A percentile compares a stretch with the other conserved stretches of the same genome.
phyloP scores from a whole-genome alignment of 179 eudicot genomes.

The Beta corolliflora region DNA sequence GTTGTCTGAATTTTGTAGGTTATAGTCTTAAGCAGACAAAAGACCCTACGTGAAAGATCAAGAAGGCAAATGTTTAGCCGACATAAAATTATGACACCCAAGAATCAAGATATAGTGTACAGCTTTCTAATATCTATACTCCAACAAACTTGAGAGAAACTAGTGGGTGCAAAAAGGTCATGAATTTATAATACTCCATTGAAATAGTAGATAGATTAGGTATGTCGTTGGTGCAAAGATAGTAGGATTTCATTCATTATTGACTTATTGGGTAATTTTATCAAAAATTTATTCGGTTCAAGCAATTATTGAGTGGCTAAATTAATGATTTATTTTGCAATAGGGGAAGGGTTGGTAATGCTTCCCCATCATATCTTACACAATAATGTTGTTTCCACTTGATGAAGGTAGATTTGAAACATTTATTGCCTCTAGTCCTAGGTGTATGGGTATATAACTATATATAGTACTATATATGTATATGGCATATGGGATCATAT shows the following conservation, averaged over 20 bases:
- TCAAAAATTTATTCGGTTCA: not conserved
- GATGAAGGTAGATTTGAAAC: not conserved
- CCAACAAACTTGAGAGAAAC: not conserved
- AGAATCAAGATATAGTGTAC: no score
- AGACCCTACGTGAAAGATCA: not conserved
- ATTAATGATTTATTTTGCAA: not conserved
- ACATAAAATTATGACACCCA: not conserved
- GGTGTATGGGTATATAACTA: no score
- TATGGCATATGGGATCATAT: no score
- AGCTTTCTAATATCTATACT: not conserved
- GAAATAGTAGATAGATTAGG: constrained; percentile 8
- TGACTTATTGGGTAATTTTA: not conserved
- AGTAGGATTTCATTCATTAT: not conserved
- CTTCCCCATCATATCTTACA: not conserved
- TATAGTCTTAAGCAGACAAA: not conserved
- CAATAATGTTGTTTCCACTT: constrained; percentile 5
- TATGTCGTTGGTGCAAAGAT: constrained; percentile 7
- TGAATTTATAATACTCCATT: not conserved
- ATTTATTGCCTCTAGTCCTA: not conserved
- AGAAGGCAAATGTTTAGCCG: not conserved
- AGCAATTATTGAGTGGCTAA: not conserved
- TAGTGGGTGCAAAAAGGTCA: no score
- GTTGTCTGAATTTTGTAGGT: not conserved
- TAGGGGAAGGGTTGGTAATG: constrained; percentile 9
- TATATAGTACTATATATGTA: no score